phyloP scores from a whole-genome alignment of 2,329 filamentous ascomycete genomes.

The Aureobasidium sp. region DNA sequence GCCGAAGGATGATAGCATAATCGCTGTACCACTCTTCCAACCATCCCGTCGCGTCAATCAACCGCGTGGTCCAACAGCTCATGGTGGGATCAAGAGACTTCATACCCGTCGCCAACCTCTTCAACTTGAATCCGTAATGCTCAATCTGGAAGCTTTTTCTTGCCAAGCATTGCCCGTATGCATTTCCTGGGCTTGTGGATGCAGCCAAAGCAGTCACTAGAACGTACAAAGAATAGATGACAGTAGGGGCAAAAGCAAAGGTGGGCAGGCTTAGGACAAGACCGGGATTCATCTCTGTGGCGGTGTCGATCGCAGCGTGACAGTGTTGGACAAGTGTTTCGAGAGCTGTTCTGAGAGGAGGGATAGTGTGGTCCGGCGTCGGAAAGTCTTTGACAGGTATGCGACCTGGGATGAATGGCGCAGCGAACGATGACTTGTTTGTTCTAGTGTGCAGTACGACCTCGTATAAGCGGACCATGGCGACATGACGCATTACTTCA shows the following conservation, averaged over 20 bases:
- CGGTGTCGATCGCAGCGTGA: background rate
- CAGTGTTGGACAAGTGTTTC: background rate
- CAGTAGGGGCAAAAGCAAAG: background rate
- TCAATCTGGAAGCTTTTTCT: background rate
- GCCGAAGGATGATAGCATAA: background rate
- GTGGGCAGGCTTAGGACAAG: background rate
- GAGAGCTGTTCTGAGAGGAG: background rate
- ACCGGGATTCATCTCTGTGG: background rate
- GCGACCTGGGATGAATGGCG: constrained; percentile 25
- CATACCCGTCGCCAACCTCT: background rate
- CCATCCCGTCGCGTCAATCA: constrained; percentile 6
- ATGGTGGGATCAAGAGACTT: background rate
- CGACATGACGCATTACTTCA: constrained; percentile 23
- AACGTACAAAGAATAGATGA: background rate
- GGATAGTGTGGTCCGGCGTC: constrained; percentile 18
- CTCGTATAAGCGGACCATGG: constrained; percentile 26
- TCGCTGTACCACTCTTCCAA: constrained; percentile 5
- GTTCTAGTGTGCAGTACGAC: constrained; percentile 25
- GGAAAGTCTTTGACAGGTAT: constrained; percentile 26
- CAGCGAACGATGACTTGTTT: constrained; percentile 26
- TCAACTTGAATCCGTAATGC: background rate
- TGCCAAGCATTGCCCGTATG: background rate
- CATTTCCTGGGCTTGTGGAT: background rate
- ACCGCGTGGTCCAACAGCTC: background rate
- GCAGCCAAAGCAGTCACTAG: background rate